Base-by-base conservation (phyloP, 306 rosid species). In the Herpetospermum pedunculosum region DNA sequence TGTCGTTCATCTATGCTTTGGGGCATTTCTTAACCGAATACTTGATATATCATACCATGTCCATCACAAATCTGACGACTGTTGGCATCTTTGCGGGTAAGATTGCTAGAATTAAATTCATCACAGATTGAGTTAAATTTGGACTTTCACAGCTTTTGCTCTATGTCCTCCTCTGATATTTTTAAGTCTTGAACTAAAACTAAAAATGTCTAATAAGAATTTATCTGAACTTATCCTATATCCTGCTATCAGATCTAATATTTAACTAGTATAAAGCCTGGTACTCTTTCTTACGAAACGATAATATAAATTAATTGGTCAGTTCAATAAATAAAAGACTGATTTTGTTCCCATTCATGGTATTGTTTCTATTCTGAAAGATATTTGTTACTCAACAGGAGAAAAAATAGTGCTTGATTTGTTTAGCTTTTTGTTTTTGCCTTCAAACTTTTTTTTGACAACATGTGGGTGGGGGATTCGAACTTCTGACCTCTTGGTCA, bases 11-110 rank as follows among this genome's bases (percentile, higher is more conserved):
- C 71, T 94, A 89, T 76, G 99, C 97, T 1, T 83, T 94, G n/a
- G 92, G 91, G 60, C 99, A 94, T 87, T 94, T 94, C 92, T 79
- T 88, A 78, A 88, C 90, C 0, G 96, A 94, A 76, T 83, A 83
- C 85, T 82, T 94, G 44, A 59, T 87, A 40, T 94, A 89, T 84
- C 88, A 80, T 4, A 94, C 99, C 13, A 94, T 89, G 99, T 80
- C 86, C 49, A 79, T 89, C 76, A 62, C 81, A 0, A 94, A 91
- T 81, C 89, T 94, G 68, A 85, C 88, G 1, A 88, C 96, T 16
- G 96, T 91, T 29, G 76, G 91, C 80, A 82, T 94, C 82, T 85
- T 94, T 79, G 97, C 99, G 69, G 99, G 99, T 94, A 87, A 73
- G 77, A 72, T 72, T 49, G 60, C 57, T 59, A 18, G 75, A 43